Base-by-base conservation (phyloP, 2,329 filamentous ascomycete species). In the Arthrobotrys sphaeroides region DNA sequence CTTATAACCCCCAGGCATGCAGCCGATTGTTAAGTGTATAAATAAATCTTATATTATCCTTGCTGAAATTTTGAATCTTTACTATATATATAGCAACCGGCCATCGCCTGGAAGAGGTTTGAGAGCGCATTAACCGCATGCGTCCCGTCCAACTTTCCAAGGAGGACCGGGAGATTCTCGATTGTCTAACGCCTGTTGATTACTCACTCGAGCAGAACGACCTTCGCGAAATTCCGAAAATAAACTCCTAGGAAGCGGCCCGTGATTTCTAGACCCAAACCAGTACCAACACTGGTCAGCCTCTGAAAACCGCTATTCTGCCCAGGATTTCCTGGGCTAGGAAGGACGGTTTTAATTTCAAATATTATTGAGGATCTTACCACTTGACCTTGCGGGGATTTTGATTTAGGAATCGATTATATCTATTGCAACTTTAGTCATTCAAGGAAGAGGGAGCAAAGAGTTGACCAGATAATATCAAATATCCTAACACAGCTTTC, bases 181-280 rank as follows among this genome's bases (percentile, higher is more conserved):
- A 68, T 18, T 68, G 65, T 51, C 40, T 68, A 7, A 60, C 65
- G 10, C 26, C 26, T 16, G 28, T 53, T 43, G 31, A 65, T 6
- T 65, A 42, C 18, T 22, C n/a, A 2, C 3, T 13, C n/a, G 26
- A 60, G 33, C 65, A 68, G 1, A 68, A n/a, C 65, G 51, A 59
- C 6, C 18, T 38, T 31, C 31, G 33, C 26, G 2, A 22, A 24
- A 51, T 31, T 40, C 38, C 26, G 2, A 22, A 24, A 51, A 18
- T 12, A 42, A 55, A 22, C 40, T 51, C n/a, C 51, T 40, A 22
- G 53, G 33, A 22, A 68, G 26, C 9, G 51, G 65, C 2, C n/a
- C 83, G 59, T 87, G 85, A 85, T 79, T 87, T 4, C 78, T 87
- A 0, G 77, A 83, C 1, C 84, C 83, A 0, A 3, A 9, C 0